These are phyloP conservation scores for Paspalum vaginatum DNA, from an alignment of 176 grass and related monocot genomes.

Conservation along the genomic window DNA sequence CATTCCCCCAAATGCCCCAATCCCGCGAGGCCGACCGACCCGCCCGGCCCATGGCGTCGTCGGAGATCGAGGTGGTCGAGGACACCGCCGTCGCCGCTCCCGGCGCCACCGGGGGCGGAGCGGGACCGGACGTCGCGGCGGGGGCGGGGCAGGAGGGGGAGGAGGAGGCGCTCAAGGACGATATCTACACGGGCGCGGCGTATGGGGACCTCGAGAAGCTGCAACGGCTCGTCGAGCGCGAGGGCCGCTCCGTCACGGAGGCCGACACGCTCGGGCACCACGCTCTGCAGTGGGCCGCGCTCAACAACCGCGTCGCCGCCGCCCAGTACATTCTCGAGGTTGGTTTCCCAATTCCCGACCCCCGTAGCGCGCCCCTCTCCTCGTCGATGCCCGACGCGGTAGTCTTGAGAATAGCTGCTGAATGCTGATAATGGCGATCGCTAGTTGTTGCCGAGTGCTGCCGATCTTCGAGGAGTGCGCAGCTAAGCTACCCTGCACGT, in stretches of 20 bases:
- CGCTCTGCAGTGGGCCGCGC: slow-evolving; percentile 93
- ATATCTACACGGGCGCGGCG: slow-evolving; percentile 81
- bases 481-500: neutral
- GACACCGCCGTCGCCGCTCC: slow-evolving; percentile 37
- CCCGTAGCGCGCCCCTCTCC: neutral
- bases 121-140: slow-evolving; percentile 17
- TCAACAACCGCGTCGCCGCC: slow-evolving; percentile 88
- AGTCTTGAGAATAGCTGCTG: neutral
- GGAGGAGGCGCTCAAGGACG: slow-evolving; percentile 74
- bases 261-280: slow-evolving; percentile 77
- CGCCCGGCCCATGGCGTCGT: slow-evolving; percentile 60
- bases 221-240: slow-evolving; percentile 73
- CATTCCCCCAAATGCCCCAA: slow-evolving; percentile 16
- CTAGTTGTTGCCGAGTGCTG: neutral
- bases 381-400: neutral
- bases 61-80: slow-evolving; percentile 69
- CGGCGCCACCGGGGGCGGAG: neutral
- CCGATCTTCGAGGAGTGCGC: slow-evolving; percentile 11
- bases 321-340: slow-evolving; percentile 97
- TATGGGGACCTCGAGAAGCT: slow-evolving; percentile 97
- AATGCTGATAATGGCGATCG: neutral
- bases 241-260: slow-evolving; percentile 68
- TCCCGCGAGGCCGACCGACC: slow-evolving; percentile 8
- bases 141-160: slow-evolving; percentile 23
- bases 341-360: neutral